phyloP scores from a whole-genome alignment of 1,284 basidiomycete genomes.

The Puccinia novopanici region DNA sequence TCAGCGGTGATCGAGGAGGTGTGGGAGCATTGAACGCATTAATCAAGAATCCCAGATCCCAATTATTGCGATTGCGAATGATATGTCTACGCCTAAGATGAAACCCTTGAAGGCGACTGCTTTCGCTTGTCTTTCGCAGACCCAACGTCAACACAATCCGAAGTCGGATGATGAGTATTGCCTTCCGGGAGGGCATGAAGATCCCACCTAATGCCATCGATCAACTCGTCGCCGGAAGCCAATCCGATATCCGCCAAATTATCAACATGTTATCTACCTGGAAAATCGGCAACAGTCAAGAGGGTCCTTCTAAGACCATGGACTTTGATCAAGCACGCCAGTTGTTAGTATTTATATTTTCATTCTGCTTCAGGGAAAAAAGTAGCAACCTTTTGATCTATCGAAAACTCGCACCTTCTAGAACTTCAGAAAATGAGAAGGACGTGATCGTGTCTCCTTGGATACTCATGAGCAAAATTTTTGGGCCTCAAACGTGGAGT shows the following conservation, averaged over 20 bases:
- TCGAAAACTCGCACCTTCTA: slow-evolving; percentile 58
- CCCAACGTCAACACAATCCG: slow-evolving; percentile 74
- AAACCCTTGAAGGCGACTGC: slow-evolving; percentile 78
- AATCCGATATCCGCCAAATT: slow-evolving; percentile 93
- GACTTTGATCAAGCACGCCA: slow-evolving; percentile 85
- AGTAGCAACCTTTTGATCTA: not conserved
- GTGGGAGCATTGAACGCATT: slow-evolving; percentile 87
- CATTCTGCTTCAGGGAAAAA: not conserved
- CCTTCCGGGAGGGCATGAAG: slow-evolving; percentile 89
- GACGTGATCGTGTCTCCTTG: slow-evolving; percentile 87
- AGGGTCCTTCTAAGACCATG: slow-evolving; percentile 64
- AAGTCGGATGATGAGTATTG: slow-evolving; percentile 82
- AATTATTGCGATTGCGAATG: slow-evolving; percentile 97
- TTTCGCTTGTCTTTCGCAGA: slow-evolving; percentile 75
- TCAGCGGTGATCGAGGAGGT: slow-evolving; percentile 92
- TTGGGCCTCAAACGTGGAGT: slow-evolving; percentile 86
- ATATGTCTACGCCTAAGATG: slow-evolving; percentile 80
- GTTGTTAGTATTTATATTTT: slow-evolving; percentile 64
- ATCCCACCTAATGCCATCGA: slow-evolving; percentile 86
- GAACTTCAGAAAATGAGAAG: slow-evolving; percentile 86
- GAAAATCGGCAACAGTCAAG: slow-evolving; percentile 70
- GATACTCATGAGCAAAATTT: slow-evolving; percentile 78
- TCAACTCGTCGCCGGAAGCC: slow-evolving; percentile 81
- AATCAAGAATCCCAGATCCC: slow-evolving; percentile 92
- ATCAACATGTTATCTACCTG: slow-evolving; percentile 98